Evolutionary conservation across 139 green algal genomes (phyloP).

Genomic region (Micromonas pusilla): DNA sequence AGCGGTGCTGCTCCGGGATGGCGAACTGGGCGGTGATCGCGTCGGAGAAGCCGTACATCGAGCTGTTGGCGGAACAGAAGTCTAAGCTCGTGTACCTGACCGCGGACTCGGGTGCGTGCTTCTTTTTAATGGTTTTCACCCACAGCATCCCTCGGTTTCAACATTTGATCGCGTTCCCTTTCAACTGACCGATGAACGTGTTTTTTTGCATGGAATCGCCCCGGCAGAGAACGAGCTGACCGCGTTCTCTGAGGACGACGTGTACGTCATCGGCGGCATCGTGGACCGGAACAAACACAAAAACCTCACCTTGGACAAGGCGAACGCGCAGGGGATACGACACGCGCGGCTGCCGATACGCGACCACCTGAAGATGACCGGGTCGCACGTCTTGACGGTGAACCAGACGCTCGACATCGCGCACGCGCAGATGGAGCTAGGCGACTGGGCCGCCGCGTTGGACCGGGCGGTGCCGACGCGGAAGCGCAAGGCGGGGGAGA

Average conservation of each 20-base stretch:
- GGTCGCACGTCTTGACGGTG: slow-evolving; percentile 59
- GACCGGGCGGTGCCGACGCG: background rate
- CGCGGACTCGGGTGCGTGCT: slow-evolving; percentile 68
- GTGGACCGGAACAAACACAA: slow-evolving; percentile 79
- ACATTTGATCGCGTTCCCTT: no score
- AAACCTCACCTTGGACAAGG: slow-evolving; percentile 30
- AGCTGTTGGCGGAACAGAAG: slow-evolving; percentile 31
- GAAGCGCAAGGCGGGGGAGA: background rate
- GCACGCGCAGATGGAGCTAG: slow-evolving; percentile 47
- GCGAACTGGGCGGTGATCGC: background rate
- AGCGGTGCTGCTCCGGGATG: background rate
- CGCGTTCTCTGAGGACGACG: slow-evolving; percentile 10
- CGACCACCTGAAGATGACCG: slow-evolving; percentile 11
- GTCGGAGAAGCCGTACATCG: background rate
- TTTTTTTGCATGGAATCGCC: no score
- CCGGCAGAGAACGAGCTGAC: slow-evolving; percentile 52
- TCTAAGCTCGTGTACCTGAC: slow-evolving; percentile 74
- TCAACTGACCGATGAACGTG: no score
- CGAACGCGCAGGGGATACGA: slow-evolving; percentile 51
- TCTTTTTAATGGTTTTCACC: no score
- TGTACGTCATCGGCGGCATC: slow-evolving; percentile 80
- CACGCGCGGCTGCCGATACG: slow-evolving; percentile 70
- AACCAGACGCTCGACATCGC: slow-evolving; percentile 73
- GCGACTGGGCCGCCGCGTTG: slow-evolving; percentile 35
- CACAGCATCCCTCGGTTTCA: no score